Percentiles rank a stretch among this genome's conserved stretches.
Conservation (phyloP, 495 filamentous ascomycete species). For the Penicillium coprophilum region DNA sequence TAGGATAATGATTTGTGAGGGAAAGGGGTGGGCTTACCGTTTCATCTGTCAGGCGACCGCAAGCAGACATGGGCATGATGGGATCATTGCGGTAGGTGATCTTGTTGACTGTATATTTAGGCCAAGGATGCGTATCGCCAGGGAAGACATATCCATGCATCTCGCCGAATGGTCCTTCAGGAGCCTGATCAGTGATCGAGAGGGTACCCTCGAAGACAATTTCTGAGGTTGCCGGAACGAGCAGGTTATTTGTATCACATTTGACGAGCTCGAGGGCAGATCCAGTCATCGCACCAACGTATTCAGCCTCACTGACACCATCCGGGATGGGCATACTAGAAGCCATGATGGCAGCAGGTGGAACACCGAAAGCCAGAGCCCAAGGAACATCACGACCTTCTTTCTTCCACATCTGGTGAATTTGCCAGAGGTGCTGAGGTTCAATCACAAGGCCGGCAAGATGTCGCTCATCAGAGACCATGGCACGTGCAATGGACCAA, state of each 20-base stretch:
- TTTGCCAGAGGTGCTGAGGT: constrained; percentile 37
- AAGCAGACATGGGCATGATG: constrained; percentile 39
- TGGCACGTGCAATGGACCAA: constrained; percentile 45
- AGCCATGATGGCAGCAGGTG: constrained; percentile 42
- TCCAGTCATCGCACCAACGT: constrained; percentile 40
- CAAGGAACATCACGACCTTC: constrained; percentile 38
- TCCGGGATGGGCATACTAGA: constrained; percentile 42
- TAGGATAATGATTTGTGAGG: neutral
- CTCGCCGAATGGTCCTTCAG: constrained; percentile 42
- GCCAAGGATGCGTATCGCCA: constrained; percentile 27
- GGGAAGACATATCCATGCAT: constrained; percentile 42
- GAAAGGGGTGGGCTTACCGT: constrained; percentile 20
- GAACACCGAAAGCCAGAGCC: constrained; percentile 40
- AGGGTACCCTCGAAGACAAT: constrained; percentile 43
- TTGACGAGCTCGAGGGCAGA: constrained; percentile 39
- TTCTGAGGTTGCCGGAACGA: constrained; percentile 40
- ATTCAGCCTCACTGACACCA: constrained; percentile 36
- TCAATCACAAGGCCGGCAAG: constrained; percentile 35
- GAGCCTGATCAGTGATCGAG: constrained; percentile 33
- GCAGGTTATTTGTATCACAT: constrained; percentile 42
- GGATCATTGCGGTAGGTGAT: constrained; percentile 43
- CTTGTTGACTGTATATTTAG: constrained; percentile 37
- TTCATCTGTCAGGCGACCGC: constrained; percentile 39
- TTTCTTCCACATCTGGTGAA: constrained; percentile 41
- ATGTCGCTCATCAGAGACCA: constrained; percentile 36